Evolutionary conservation across 306 rosid genomes (phyloP).

Genomic region (Casuarina cunninghamiana): DNA sequence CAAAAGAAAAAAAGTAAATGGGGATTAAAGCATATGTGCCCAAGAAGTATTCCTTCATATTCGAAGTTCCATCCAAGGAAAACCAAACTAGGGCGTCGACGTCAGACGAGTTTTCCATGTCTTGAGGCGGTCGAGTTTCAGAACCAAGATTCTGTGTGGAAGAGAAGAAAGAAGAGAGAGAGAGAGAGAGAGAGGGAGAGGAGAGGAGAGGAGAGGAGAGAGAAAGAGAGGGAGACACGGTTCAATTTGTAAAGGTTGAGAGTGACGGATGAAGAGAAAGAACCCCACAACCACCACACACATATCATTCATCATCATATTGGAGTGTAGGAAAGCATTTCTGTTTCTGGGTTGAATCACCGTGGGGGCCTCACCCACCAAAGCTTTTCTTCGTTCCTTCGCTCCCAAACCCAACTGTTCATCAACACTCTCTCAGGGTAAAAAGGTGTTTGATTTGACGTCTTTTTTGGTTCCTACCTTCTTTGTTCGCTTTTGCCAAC

Average conservation of each 20-base stretch:
- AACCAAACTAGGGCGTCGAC: too few species aligned
- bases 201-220: neutral
- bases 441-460: slow-evolving; percentile 65
- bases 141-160: too few species aligned
- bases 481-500: slow-evolving; percentile 44
- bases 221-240: neutral
- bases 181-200: neutral
- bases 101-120: too few species aligned
- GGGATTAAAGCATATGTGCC: neutral
- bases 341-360: slow-evolving; percentile 10
- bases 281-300: slow-evolving; percentile 46
- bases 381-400: slow-evolving; percentile 20
- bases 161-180: neutral
- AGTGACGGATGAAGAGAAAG: slow-evolving; percentile 31
- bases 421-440: neutral
- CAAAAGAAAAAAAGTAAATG: neutral
- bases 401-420: slow-evolving; percentile 1
- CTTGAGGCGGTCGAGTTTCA: too few species aligned
- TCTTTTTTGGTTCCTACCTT: slow-evolving; percentile 57
- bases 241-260: slow-evolving; percentile 36
- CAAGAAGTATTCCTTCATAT: neutral
- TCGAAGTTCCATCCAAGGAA: neutral
- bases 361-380: slow-evolving; percentile 9
- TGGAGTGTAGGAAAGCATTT: slow-evolving; percentile 27
- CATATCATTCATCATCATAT: slow-evolving; percentile 22